Conservation (phyloP, 176 grass and related monocot genomes). For the Carex myosuroides region DNA sequence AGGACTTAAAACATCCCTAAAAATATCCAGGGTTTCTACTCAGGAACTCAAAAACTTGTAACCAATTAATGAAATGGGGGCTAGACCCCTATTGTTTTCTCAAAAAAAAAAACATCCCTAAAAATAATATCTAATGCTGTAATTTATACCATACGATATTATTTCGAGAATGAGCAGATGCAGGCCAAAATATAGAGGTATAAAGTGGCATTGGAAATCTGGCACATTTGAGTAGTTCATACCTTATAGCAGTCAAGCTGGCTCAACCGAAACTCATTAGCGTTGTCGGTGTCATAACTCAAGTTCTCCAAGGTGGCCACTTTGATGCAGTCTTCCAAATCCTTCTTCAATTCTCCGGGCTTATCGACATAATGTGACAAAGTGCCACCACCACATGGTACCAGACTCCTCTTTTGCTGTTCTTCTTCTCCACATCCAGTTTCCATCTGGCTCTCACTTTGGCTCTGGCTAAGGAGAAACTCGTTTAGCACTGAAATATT, state of each 20-base stretch:
- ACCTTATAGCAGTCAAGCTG: constrained; percentile 59
- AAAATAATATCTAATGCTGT: background rate
- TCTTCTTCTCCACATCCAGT: constrained; percentile 24
- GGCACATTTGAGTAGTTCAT: background rate
- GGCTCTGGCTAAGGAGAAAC: constrained; percentile 74
- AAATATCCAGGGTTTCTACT: too few species aligned
- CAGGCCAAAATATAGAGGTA: background rate
- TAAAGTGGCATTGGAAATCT: background rate
- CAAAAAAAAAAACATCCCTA: background rate
- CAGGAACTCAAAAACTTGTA: too few species aligned
- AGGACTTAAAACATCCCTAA: background rate
- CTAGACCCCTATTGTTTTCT: too few species aligned
- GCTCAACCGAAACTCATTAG: constrained; percentile 58
- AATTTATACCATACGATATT: background rate
- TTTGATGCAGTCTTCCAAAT: constrained; percentile 61
- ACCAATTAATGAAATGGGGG: too few species aligned
- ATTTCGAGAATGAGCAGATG: background rate
- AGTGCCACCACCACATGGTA: background rate
- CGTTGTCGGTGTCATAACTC: constrained; percentile 41
- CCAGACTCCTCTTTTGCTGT: constrained; percentile 13
- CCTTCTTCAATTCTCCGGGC: constrained; percentile 67
- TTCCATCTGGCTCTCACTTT: constrained; percentile 42
- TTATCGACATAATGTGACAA: constrained; percentile 21
- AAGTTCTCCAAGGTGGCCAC: constrained; percentile 22
- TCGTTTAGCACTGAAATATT: constrained; percentile 62